Conservation (phyloP, 768 basidiomycete genomes). For the Suillus ampliporus region DNA sequence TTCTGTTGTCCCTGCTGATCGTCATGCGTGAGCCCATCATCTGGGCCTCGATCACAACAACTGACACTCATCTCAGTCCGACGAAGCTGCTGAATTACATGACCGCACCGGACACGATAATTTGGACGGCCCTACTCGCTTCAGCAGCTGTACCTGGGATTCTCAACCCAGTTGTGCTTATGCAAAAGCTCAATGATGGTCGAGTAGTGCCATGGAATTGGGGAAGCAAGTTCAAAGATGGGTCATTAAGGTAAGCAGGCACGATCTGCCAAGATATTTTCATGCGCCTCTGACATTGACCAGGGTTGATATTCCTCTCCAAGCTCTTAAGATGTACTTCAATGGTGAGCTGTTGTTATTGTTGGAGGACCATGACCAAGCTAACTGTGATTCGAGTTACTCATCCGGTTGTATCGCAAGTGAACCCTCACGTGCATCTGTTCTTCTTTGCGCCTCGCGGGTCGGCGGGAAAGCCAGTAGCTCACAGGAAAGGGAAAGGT, state of each 20-base stretch:
- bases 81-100: conserved; percentile 96
- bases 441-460: conserved; percentile 95
- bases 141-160: conserved; percentile 97
- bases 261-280: conserved; percentile 5
- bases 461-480: conserved; percentile 90
- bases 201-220: conserved; percentile 90
- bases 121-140: conserved; percentile 82
- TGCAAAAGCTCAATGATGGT: conserved; percentile 88
- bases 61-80: conserved; percentile 56
- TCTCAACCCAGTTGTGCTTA: conserved; percentile 91
- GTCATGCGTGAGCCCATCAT: conserved; percentile 68
- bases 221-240: conserved; percentile 94
- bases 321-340: conserved; percentile 87
- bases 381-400: conserved; percentile 59
- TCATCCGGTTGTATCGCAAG: conserved; percentile 92
- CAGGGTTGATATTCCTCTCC: conserved; percentile 94
- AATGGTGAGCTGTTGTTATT: conserved; percentile 57
- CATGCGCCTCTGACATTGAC: conserved; percentile 18
- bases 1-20: conserved; percentile 89
- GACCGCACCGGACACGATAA: conserved; percentile 91
- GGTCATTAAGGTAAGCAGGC: conserved; percentile 71
- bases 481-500: conserved; percentile 93
- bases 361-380: conserved; percentile 9
- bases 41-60: background rate
- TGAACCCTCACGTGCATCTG: conserved; percentile 89